These are phyloP conservation scores for Corylus heterophylla DNA, from an alignment of 306 rosid species.

Conservation along the genomic window DNA sequence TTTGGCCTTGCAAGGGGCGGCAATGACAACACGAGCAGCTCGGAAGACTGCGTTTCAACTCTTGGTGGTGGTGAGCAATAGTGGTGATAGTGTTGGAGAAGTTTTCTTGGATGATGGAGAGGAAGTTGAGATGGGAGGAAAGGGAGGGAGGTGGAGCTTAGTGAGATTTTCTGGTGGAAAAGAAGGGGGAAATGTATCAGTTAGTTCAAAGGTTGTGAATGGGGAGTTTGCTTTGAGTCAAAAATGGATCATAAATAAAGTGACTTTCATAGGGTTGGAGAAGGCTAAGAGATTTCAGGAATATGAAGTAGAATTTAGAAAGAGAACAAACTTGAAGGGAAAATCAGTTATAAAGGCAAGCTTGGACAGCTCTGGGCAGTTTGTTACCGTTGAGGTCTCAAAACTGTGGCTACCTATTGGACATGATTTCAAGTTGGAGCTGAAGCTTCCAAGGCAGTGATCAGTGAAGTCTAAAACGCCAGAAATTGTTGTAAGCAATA, in stretches of 20 bases:
- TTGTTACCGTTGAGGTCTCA: constrained; percentile 41
- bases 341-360: constrained; percentile 27
- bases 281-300: constrained; percentile 25
- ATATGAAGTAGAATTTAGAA: constrained; percentile 1
- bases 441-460: not conserved
- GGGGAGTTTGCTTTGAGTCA: constrained; percentile 58
- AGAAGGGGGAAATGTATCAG: constrained; percentile 13
- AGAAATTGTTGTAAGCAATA: too few relatives aligned
- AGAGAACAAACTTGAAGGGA: not conserved
- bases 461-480: not conserved
- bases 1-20: constrained; percentile 76
- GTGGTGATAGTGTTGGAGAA: constrained; percentile 49
- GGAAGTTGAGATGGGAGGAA: constrained; percentile 49
- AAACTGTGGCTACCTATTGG: constrained; percentile 59
- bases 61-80: constrained; percentile 48
- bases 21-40: constrained; percentile 52
- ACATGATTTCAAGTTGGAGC: constrained; percentile 54
- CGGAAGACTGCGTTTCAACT: constrained; percentile 63
- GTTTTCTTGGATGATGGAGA: constrained; percentile 84
- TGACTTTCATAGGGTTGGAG: constrained; percentile 63
- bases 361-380: constrained; percentile 34
- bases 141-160: constrained; percentile 61
- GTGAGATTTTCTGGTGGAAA: constrained; percentile 43
- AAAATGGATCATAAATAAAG: constrained; percentile 57
- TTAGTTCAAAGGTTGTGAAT: constrained; percentile 58